Evolutionary conservation across 768 basidiomycete species (phyloP).

Genomic region (Mycena pura): DNA sequence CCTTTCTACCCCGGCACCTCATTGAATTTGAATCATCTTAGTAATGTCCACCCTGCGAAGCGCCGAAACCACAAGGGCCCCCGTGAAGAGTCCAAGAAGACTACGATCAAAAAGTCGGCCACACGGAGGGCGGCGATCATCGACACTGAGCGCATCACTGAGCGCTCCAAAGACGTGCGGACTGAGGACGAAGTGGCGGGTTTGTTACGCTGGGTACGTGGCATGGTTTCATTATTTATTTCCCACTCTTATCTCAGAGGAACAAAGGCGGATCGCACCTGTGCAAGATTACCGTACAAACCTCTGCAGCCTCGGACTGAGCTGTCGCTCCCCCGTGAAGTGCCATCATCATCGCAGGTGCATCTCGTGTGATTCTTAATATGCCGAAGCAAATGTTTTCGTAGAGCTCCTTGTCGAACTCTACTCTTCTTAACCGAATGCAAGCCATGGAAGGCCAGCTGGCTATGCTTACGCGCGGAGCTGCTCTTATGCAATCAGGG

Average conservation of each 20-base stretch:
- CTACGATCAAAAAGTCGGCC: neutral
- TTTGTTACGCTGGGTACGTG: constrained; percentile 9
- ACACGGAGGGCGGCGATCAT: constrained; percentile 1
- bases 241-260: too few species aligned
- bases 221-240: too few species aligned
- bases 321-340: neutral
- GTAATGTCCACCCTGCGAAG: neutral
- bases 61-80: constrained; percentile 19
- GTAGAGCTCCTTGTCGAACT: too few species aligned
- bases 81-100: constrained; percentile 1
- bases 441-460: neutral
- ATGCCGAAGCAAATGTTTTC: too few species aligned
- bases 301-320: neutral
- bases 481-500: neutral
- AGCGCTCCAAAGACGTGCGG: constrained; percentile 16
- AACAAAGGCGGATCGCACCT: neutral
- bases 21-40: too few species aligned
- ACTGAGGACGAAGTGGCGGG: constrained; percentile 2
- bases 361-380: too few species aligned
- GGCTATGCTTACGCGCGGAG: neutral
- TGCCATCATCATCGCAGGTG: neutral
- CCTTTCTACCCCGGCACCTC: too few species aligned
- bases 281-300: constrained; percentile 3
- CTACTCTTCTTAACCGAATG: constrained; percentile 1
- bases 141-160: constrained; percentile 2